Percentiles rank a stretch among this genome's conserved stretches.
Conservation (phyloP, 805 yeast genomes). For the Yarrowia yakushimensis region DNA sequence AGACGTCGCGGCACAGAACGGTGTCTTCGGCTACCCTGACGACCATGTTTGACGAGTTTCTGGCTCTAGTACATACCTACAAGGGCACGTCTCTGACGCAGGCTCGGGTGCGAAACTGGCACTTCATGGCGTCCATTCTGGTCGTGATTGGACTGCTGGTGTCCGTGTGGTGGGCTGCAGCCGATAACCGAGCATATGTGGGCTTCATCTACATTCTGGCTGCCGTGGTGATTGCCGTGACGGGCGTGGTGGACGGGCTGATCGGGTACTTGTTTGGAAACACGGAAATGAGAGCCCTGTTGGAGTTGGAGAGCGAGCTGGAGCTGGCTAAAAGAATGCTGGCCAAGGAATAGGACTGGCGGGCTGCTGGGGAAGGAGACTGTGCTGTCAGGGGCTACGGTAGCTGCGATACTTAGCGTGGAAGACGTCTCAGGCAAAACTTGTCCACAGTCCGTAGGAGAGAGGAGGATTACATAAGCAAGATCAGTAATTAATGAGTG, state of each 20-base stretch:
- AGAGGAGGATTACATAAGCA: too few relatives aligned
- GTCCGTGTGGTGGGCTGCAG: conserved; percentile 57
- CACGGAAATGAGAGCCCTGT: conserved; percentile 71
- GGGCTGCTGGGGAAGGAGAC: background rate
- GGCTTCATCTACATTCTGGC: conserved; percentile 62
- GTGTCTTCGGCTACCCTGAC: conserved; percentile 19
- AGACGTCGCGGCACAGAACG: background rate
- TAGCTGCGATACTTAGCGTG: background rate
- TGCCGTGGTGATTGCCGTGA: conserved; percentile 52
- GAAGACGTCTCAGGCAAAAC: background rate
- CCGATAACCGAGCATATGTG: conserved; percentile 52
- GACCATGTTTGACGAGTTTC: conserved; percentile 48
- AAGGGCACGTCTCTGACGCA: conserved; percentile 56
- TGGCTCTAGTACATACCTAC: conserved; percentile 47
- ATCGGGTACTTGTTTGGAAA: conserved; percentile 78
- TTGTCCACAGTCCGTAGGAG: background rate
- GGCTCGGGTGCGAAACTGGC: conserved; percentile 58
- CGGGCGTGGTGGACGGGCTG: conserved; percentile 72
- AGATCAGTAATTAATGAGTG: too few relatives aligned
- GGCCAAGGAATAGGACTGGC: conserved; percentile 2
- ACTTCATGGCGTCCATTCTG: conserved; percentile 56
- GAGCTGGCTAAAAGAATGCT: conserved; percentile 33
- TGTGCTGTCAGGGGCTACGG: background rate
- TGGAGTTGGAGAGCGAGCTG: conserved; percentile 72
- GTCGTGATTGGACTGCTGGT: conserved; percentile 53